These are phyloP conservation scores for Hemerocallis citrina DNA, from an alignment of 106 monocot species.

Conservation along the genomic window DNA sequence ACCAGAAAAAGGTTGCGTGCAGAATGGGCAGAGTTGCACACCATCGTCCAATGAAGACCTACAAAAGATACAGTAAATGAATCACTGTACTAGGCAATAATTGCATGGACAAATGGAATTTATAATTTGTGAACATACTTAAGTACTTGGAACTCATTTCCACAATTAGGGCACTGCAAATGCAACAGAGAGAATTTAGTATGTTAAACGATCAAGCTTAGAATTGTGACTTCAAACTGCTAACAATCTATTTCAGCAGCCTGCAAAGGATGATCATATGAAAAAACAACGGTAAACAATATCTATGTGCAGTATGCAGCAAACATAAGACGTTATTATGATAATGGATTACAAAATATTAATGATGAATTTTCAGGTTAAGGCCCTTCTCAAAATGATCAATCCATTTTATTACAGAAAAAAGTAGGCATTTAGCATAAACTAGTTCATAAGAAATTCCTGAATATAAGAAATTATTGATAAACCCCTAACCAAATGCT, in stretches of 20 bases:
- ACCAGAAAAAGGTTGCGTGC: constrained; percentile 72
- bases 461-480: too few relatives aligned
- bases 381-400: too few relatives aligned
- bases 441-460: too few relatives aligned
- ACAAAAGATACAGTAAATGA: constrained; percentile 1
- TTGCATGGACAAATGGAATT: not conserved
- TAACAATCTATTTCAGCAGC: not conserved
- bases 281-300: not conserved
- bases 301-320: not conserved
- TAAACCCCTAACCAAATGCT: too few relatives aligned
- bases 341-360: too few relatives aligned
- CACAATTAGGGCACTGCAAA: constrained; percentile 75
- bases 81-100: not conserved
- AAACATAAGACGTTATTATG: too few relatives aligned
- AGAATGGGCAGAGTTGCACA: constrained; percentile 57
- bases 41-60: constrained; percentile 68
- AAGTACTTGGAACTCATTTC: constrained; percentile 59
- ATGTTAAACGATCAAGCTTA: too few relatives aligned
- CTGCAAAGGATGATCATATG: not conserved
- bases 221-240: not conserved
- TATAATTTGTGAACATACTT: constrained; percentile 28
- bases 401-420: too few relatives aligned
- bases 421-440: too few relatives aligned
- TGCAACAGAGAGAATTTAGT: constrained; percentile 10
- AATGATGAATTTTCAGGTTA: too few relatives aligned